Evolutionary conservation across 1,284 basidiomycete species (phyloP), one percentile per base, ranked within the genome.

Genomic region (Hemileia vastatrix): DNA sequence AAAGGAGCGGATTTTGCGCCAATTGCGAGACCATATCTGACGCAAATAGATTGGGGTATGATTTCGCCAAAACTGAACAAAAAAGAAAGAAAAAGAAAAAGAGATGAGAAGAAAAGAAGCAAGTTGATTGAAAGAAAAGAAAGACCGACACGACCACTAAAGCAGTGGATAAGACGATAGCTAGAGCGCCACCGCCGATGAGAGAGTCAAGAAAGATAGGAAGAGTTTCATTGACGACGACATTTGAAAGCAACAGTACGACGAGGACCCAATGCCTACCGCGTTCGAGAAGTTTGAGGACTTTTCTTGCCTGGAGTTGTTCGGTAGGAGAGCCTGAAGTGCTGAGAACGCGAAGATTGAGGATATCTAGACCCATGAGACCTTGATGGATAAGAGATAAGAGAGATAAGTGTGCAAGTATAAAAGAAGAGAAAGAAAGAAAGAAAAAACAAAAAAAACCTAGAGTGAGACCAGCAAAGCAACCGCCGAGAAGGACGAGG

Each of bases 341-440:
- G 32, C 73, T 72, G 4, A 77, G 67, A 18, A 77, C 77, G 52
- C 71, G 77, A 23, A 71, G 76, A 72, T 95, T 91, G 48, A 96
- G 82, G 69, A 92, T 87, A 71, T 97, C 93, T 18, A 95, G 83
- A 1, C 93, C 92, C 92, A 95, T 95, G 32, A 95, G 80, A 4
- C 89, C 92, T 63, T 15, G 4, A 15, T 33, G 31, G n/a, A n/a
- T 19, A 40, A 50, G 32, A 27, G 43, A 43, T 6, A 27, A 15
- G 15, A 63, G 21, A 51, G 13, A 50, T 36, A 21, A 27, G 33
- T n/a, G 27, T 23, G 50, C 6, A 52, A 13, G 27, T 15, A 19
- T 27, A 21, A 21, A 9, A 15, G 6, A 13, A 21, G 4, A 53
- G 51, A 53, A 32, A 43, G 15, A 3, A 4, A 11, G 2, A 11